phyloP scores from a whole-genome alignment of 495 filamentous ascomycete genomes.

The Aspergillus egyptiacus region DNA sequence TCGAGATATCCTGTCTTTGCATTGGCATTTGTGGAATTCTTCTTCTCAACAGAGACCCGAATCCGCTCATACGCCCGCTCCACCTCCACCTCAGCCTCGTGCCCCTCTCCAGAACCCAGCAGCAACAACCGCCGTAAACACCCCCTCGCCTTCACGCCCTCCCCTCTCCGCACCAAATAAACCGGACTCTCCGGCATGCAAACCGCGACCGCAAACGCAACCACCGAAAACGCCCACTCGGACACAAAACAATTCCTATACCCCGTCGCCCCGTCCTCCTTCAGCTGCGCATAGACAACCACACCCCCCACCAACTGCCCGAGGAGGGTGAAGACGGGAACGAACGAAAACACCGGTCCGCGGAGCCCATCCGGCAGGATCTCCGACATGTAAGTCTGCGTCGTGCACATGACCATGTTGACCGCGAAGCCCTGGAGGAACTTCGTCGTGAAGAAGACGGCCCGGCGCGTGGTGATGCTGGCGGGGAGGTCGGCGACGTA shows the following conservation, averaged over 20 bases:
- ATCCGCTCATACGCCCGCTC: too few species aligned
- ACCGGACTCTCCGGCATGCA: conserved; percentile 73
- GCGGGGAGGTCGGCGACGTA: conserved; percentile 29
- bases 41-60: too few species aligned
- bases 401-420: conserved; percentile 35
- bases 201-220: conserved; percentile 56
- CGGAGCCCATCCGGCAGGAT: conserved; percentile 35
- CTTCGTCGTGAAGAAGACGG: conserved; percentile 29
- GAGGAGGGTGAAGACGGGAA: conserved; percentile 40
- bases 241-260: conserved; percentile 30
- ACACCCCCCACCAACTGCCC: conserved; percentile 42
- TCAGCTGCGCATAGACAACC: conserved; percentile 29
- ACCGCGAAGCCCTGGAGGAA: conserved; percentile 38
- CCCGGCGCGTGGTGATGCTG: conserved; percentile 24
- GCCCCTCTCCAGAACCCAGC: conserved; percentile 9
- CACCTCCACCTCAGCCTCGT: conserved; percentile 18
- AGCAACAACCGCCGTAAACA: conserved; percentile 17
- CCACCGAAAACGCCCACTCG: conserved; percentile 32
- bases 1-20: conserved; percentile 37
- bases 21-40: too few species aligned
- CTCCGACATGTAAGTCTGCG: conserved; percentile 46
- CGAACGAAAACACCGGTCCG: conserved; percentile 38
- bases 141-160: conserved; percentile 35
- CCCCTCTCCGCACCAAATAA: conserved; percentile 59
- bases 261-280: conserved; percentile 7